Evolutionary conservation across 192 early-diverging fungal species (phyloP), one percentile per base, ranked within the genome.

Genomic region (Linnemannia zychae): DNA sequence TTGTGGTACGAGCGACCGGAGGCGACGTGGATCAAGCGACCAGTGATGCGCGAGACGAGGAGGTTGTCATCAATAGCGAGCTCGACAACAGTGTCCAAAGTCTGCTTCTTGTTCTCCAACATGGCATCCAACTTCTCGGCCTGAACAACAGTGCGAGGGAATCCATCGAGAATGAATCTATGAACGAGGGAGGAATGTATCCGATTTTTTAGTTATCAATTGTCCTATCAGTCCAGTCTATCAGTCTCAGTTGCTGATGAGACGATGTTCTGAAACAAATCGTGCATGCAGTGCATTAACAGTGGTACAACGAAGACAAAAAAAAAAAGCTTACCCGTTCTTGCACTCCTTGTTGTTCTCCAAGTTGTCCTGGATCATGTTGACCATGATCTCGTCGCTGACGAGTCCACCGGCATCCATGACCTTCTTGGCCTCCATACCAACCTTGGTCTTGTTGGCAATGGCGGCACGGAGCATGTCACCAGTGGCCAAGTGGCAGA

Each of bases 381-480:
- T 93, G 73, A 99, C 96, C 92, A 99, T 95, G 90, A 99, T 99
- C 87, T 99, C 99, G 91, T 99, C 99, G 80, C 93, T 94, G 71
- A 99, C 99, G 67, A 99, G 92, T 70, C 96, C 97, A 75, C 99
- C 99, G 28, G 95, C 94, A 82, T 99, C 99, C 99, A 99, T 99
- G 88, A 99, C 93, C 92, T 97, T 97, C 93, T 99, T 99, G 80
- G 99, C 99, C 87, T 97, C 92, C 87, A 96, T 89, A 74, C 98
- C 98, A 78, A 98, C 93, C 85, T 94, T 93, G 69, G 97, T 96
- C 82, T 98, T 98, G 78, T 95, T 94, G 7, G 94, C 80, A 72
- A 99, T 97, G 73, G 97, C 98, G 37, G 97, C 98, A 72, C 99
- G 94, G 70, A 99, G 93, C 99, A 99, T 99, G 88, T 99, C 99